These are phyloP conservation scores for Alnus glutinosa DNA, from an alignment of 306 rosid genomes.

Conservation along the genomic window DNA sequence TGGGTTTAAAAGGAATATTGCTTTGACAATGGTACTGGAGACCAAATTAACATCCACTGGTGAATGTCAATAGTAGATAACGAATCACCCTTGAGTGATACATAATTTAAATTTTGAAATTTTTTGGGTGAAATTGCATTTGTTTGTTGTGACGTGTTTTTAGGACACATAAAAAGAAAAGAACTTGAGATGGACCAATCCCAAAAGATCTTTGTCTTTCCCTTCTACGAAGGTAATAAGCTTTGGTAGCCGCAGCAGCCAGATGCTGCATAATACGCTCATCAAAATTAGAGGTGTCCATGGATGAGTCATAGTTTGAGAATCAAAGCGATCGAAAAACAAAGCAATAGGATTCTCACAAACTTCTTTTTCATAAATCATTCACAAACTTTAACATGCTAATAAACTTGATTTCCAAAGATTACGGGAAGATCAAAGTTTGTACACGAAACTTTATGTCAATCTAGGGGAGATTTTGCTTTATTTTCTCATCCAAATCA, in stretches of 20 bases:
- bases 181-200: slow-evolving; percentile 52
- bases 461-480: not conserved
- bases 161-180: slow-evolving; percentile 34
- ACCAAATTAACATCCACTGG: slow-evolving; percentile 20
- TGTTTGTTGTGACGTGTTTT: slow-evolving; percentile 40
- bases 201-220: slow-evolving; percentile 60
- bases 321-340: too few relatives aligned
- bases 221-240: slow-evolving; percentile 49
- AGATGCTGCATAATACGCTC: slow-evolving; percentile 75
- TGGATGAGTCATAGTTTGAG: slow-evolving; percentile 55
- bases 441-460: not conserved
- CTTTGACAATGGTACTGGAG: slow-evolving; percentile 32
- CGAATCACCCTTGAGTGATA: slow-evolving; percentile 37
- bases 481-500: not conserved
- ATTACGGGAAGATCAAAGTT: not conserved
- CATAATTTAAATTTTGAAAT: slow-evolving; percentile 11
- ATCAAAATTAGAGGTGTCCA: slow-evolving; percentile 66
- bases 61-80: slow-evolving; percentile 36
- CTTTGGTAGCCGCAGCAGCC: slow-evolving; percentile 62
- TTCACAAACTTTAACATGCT: not conserved
- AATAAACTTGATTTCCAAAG: not conserved
- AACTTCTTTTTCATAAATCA: too few relatives aligned
- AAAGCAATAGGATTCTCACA: too few relatives aligned
- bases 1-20: slow-evolving; percentile 45
- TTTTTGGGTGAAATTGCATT: slow-evolving; percentile 36